Conservation (phyloP, 495 filamentous ascomycete genomes). For the Immersiella caudata region DNA sequence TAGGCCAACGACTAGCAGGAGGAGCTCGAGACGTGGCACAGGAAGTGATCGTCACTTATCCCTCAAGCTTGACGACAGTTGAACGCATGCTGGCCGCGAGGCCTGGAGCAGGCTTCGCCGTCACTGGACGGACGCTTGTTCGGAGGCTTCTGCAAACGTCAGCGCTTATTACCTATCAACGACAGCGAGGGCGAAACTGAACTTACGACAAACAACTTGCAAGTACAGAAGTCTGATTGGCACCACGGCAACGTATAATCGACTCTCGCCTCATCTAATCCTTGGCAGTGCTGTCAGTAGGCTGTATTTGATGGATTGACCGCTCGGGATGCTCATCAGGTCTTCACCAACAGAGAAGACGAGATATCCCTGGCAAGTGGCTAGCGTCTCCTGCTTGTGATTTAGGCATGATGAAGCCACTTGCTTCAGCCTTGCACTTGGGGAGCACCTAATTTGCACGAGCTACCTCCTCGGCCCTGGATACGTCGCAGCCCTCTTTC, state of each 20-base stretch:
- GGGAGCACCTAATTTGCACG: too few species aligned
- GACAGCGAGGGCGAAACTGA: not conserved
- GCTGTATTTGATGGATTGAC: not conserved
- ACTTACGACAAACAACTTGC: not conserved
- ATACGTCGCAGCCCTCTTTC: too few species aligned
- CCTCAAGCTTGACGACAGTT: not conserved
- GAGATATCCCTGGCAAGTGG: not conserved
- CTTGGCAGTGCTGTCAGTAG: not conserved
- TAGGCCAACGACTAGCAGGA: too few species aligned
- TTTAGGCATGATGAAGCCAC: too few species aligned
- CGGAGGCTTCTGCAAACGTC: not conserved
- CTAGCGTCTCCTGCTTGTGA: not conserved
- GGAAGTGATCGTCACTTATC: too few species aligned
- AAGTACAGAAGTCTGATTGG: not conserved
- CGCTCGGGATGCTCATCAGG: not conserved
- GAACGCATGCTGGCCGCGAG: not conserved
- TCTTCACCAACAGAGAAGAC: not conserved
- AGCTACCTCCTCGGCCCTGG: too few species aligned
- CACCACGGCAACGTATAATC: not conserved
- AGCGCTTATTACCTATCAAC: not conserved
- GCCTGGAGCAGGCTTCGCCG: not conserved
- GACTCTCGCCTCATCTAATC: not conserved
- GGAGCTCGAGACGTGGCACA: too few species aligned
- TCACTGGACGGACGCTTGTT: not conserved
- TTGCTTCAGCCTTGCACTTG: too few species aligned